These are phyloP conservation scores for Boletus rufocinnamomeus DNA, from an alignment of 768 basidiomycete genomes.

Conservation along the genomic window DNA sequence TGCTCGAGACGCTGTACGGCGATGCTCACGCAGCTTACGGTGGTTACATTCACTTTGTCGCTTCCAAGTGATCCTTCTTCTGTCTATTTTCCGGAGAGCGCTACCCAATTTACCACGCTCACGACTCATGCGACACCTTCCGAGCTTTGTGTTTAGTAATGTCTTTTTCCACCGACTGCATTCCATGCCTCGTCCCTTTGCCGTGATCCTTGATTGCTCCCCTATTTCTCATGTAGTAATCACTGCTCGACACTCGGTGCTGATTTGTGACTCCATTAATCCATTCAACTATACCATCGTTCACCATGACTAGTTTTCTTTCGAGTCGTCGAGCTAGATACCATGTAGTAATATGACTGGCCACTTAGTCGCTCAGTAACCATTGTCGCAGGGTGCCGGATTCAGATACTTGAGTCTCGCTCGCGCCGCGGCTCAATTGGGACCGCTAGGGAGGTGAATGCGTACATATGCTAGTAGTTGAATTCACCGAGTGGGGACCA, in stretches of 20 bases:
- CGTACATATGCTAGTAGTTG: too few relatives aligned
- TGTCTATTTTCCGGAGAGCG: neutral
- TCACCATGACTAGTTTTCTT: neutral
- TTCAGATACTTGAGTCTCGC: too few relatives aligned
- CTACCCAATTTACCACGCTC: neutral
- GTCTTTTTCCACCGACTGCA: neutral
- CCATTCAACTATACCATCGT: neutral
- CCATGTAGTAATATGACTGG: neutral
- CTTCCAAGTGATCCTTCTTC: slow-evolving; percentile 10
- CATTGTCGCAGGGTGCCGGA: too few relatives aligned
- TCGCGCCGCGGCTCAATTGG: too few relatives aligned
- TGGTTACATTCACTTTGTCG: slow-evolving; percentile 19
- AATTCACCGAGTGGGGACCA: too few relatives aligned
- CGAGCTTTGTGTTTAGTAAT: neutral
- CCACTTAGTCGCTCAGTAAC: too few relatives aligned
- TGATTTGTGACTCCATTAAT: neutral
- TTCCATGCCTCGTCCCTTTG: neutral
- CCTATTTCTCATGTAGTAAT: neutral
- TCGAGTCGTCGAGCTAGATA: neutral
- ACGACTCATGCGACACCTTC: neutral
- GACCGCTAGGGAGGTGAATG: too few relatives aligned
- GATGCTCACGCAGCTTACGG: slow-evolving; percentile 30
- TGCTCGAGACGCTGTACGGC: slow-evolving; percentile 27
- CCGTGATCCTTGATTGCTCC: neutral
- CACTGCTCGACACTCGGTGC: neutral